Conservation (phyloP, 176 grass and related monocot species). For the Cymbopogon citratus region DNA sequence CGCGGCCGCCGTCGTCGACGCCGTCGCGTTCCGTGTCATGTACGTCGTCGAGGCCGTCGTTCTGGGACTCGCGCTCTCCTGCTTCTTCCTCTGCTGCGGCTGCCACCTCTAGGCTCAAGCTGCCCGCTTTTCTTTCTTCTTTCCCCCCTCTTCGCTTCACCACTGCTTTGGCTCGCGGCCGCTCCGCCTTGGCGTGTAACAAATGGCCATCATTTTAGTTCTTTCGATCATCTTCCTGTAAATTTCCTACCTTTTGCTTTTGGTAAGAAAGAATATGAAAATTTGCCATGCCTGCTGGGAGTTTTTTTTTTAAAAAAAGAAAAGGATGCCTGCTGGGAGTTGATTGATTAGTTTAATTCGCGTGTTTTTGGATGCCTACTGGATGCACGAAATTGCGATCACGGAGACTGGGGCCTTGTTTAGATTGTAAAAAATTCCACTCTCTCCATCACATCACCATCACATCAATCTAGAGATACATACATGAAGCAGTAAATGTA, state of each 20-base stretch:
- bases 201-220: neutral
- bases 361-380: neutral
- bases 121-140: neutral
- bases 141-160: neutral
- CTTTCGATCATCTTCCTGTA: neutral
- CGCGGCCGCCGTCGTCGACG: constrained; percentile 44
- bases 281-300: neutral
- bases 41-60: constrained; percentile 83
- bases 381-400: neutral
- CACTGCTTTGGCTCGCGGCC: neutral
- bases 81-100: constrained; percentile 93
- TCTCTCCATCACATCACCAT: too few species aligned
- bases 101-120: constrained; percentile 42
- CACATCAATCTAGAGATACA: too few species aligned
- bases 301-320: too few species aligned
- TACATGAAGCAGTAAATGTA: too few species aligned
- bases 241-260: neutral
- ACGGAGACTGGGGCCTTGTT: neutral
- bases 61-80: constrained; percentile 66
- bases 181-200: neutral
- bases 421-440: too few species aligned
- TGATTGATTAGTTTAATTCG: neutral
- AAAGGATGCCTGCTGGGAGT: too few species aligned
- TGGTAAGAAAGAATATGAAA: neutral
- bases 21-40: constrained; percentile 56